Percentiles rank a stretch among this genome's conserved stretches.
Conservation (phyloP, 2,329 filamentous ascomycete genomes). For the Fusarium bactridioides region DNA sequence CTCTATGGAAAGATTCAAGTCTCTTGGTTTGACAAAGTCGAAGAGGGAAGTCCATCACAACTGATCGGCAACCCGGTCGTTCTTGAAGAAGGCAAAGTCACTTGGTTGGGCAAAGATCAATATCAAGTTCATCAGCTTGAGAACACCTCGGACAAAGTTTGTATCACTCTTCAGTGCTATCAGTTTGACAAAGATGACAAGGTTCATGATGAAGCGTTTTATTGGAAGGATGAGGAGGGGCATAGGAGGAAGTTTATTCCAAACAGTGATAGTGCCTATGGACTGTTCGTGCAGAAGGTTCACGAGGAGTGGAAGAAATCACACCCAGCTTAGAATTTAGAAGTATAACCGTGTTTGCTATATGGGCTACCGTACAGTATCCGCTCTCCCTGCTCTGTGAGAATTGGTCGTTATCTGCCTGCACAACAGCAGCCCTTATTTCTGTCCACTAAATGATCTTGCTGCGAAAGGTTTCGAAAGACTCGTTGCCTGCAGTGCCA, state of each 20-base stretch:
- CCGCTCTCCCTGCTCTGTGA: too few species aligned
- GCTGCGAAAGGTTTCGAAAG: fast-evolving
- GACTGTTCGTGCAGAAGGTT: background rate
- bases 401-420: background rate
- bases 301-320: background rate
- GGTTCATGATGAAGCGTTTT: background rate
- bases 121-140: background rate
- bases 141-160: background rate
- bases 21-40: background rate
- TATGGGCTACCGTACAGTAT: too few species aligned
- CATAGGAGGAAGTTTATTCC: background rate
- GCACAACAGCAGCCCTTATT: background rate
- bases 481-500: too few species aligned
- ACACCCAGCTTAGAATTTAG: fast-evolving
- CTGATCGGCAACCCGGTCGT: fast-evolving
- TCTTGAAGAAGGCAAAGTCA: background rate
- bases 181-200: background rate
- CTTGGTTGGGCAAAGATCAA: background rate
- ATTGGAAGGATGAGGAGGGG: background rate
- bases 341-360: background rate
- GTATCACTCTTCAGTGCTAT: background rate
- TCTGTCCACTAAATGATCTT: background rate
- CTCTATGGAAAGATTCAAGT: background rate
- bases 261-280: background rate
- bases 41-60: background rate